These are phyloP conservation scores for Parmelia sp. DNA, from an alignment of 495 filamentous ascomycete genomes.

Conservation along the genomic window DNA sequence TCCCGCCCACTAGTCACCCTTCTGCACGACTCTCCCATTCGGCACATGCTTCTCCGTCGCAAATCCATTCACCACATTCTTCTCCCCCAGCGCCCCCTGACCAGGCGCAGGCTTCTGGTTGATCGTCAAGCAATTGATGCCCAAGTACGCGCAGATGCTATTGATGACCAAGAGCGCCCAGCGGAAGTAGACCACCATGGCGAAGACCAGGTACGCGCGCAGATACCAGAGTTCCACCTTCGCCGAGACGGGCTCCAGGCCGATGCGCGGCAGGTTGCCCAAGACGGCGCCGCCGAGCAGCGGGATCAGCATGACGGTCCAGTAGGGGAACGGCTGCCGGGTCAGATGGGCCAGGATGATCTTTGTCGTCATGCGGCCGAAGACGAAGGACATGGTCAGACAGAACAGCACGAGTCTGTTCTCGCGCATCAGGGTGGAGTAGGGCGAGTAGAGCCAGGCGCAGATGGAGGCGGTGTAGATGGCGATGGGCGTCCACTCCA, in stretches of 20 bases:
- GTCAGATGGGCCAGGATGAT: conserved; percentile 96
- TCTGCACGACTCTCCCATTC: neutral
- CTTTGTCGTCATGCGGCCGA: conserved; percentile 99
- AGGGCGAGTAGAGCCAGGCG: conserved; percentile 81
- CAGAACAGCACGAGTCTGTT: conserved; percentile 91
- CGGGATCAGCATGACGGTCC: conserved; percentile 84
- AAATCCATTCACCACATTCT: neutral
- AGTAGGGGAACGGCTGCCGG: conserved; percentile 89
- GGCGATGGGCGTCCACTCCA: conserved; percentile 90
- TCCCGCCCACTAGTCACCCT: neutral
- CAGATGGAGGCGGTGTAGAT: conserved; percentile 66
- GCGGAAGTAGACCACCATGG: conserved; percentile 74
- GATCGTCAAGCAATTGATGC: conserved; percentile 91
- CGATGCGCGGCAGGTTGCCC: conserved; percentile 73
- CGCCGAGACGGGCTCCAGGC: conserved; percentile 55
- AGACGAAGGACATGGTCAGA: conserved; percentile 88
- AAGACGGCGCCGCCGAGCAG: conserved; percentile 78
- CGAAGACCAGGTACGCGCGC: conserved; percentile 71
- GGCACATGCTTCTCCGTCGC: neutral
- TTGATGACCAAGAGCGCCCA: conserved; percentile 91
- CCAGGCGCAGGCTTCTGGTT: conserved; percentile 36
- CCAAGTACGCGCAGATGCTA: conserved; percentile 84
- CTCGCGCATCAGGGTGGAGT: conserved; percentile 68
- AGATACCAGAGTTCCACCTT: conserved; percentile 72
- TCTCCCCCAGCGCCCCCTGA: conserved; percentile 8